Conservation (phyloP, 148 eudicot species). For the Bassia scoparia region DNA sequence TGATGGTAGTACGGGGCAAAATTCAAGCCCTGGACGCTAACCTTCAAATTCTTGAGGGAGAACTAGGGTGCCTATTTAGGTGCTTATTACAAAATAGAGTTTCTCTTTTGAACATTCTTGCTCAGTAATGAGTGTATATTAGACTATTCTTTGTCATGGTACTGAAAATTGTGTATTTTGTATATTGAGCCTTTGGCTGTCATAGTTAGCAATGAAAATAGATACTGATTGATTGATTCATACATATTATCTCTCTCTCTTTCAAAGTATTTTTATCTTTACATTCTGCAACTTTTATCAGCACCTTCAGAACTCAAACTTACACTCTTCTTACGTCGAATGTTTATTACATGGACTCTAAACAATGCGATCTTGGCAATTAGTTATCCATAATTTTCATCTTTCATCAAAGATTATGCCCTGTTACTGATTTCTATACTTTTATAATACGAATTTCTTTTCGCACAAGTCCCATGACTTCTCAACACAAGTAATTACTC, state of each 20-base stretch:
- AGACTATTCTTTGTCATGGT: slow-evolving; percentile 9
- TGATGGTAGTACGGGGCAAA: slow-evolving; percentile 25
- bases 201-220: slow-evolving; percentile 13
- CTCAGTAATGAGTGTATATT: slow-evolving; percentile 11
- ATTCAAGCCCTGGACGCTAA: slow-evolving; percentile 28
- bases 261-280: not conserved
- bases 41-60: slow-evolving; percentile 28
- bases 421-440: not conserved
- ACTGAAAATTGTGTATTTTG: not conserved
- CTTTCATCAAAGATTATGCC: not conserved
- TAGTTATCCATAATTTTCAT: not conserved
- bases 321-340: not conserved
- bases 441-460: not conserved
- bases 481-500: not conserved
- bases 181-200: slow-evolving; percentile 10
- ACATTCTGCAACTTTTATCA: not conserved
- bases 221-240: not conserved
- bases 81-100: slow-evolving; percentile 40
- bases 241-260: not conserved
- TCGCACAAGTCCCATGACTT: not conserved
- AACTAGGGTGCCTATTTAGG: slow-evolving; percentile 35
- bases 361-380: not conserved
- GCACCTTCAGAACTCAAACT: not conserved
- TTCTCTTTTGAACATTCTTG: slow-evolving; percentile 39
- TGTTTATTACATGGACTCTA: not conserved